Conservation (phyloP, 2,329 filamentous ascomycete genomes). For the Colletotrichum higginsianum region DNA sequence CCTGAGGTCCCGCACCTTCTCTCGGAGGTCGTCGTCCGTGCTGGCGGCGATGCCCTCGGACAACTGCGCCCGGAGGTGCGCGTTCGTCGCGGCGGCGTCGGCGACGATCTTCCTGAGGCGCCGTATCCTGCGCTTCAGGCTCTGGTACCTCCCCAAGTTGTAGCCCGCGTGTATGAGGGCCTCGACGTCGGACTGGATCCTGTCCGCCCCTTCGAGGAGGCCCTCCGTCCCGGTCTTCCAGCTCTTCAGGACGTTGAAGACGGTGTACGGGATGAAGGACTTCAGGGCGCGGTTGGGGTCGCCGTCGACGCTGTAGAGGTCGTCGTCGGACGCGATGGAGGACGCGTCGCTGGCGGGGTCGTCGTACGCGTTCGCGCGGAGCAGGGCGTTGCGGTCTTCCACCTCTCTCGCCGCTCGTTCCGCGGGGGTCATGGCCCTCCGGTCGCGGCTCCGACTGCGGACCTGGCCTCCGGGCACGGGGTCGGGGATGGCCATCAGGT, state of each 20-base stretch:
- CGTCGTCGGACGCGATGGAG: background rate
- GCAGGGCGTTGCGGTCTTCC: background rate
- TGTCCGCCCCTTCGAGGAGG: background rate
- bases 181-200: constrained; percentile 4
- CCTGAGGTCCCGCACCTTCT: background rate
- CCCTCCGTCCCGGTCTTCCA: background rate
- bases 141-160: background rate
- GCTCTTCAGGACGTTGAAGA: background rate
- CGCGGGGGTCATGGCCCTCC: background rate
- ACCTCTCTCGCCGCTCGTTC: background rate
- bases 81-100: background rate
- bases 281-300: background rate
- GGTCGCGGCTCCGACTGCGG: background rate
- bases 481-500: background rate
- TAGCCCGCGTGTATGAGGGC: constrained; percentile 1
- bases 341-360: background rate
- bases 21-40: background rate
- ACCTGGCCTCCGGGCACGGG: background rate
- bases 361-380: background rate
- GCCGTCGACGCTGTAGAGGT: background rate
- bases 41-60: background rate
- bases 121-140: background rate
- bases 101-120: constrained; percentile 3
- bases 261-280: constrained; percentile 1
- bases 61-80: background rate